These are phyloP conservation scores for Metschnikowia vanudenii DNA, from an alignment of 805 yeast species.

Conservation along the genomic window DNA sequence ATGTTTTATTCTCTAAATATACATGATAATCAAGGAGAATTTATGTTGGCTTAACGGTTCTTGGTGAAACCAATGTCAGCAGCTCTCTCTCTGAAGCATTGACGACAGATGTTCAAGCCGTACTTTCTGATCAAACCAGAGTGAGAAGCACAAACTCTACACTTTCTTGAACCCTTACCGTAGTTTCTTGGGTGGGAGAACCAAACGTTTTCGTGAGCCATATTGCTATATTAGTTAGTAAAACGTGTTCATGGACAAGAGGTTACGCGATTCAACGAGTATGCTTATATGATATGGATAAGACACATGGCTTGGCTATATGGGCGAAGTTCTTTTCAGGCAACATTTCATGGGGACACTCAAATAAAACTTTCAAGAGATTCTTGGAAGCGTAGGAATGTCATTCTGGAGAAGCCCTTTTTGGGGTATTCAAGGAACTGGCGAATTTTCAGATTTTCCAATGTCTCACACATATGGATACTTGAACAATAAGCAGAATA, in stretches of 20 bases:
- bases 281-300: too few relatives aligned
- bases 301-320: too few relatives aligned
- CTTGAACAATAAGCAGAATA: too few relatives aligned
- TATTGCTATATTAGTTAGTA: conserved; percentile 54
- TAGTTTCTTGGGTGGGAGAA: conserved; percentile 99
- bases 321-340: too few relatives aligned
- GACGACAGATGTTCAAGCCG: conserved; percentile 99
- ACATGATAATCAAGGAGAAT: conserved; percentile 14
- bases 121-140: conserved; percentile 99
- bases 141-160: conserved; percentile 99
- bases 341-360: too few relatives aligned
- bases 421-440: too few relatives aligned
- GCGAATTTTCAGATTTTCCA: too few relatives aligned
- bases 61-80: conserved; percentile 98
- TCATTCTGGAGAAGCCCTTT: too few relatives aligned
- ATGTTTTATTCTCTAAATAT: conserved; percentile 16
- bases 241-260: neutral
- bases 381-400: too few relatives aligned
- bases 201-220: conserved; percentile 99
- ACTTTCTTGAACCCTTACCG: conserved; percentile 99
- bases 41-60: conserved; percentile 70
- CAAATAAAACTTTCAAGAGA: too few relatives aligned
- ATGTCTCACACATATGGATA: too few relatives aligned
- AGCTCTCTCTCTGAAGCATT: conserved; percentile 99
- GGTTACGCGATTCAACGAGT: too few relatives aligned